phyloP scores from a whole-genome alignment of 2,329 filamentous ascomycete genomes.

The Ilyonectria mors-panacis region DNA sequence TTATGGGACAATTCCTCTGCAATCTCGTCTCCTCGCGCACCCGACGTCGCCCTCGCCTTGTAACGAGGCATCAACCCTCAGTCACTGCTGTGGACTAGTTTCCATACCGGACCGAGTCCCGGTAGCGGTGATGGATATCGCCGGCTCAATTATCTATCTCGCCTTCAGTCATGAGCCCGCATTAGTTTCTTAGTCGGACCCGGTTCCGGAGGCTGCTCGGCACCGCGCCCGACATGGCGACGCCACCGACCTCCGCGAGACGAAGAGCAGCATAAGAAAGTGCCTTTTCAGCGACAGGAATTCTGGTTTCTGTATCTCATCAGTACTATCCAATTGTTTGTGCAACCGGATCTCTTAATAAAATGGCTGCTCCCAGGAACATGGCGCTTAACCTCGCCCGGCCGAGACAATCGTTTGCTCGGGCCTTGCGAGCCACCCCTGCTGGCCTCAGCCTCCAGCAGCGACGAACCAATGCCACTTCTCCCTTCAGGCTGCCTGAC shows the following conservation, averaged over 20 bases:
- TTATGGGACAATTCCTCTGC: not conserved
- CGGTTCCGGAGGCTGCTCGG: conserved; percentile 30
- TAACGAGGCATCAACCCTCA: not conserved
- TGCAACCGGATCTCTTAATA: conserved; percentile 2
- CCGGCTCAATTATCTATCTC: conserved; percentile 4
- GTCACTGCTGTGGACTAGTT: not conserved
- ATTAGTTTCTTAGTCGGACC: conserved; percentile 20
- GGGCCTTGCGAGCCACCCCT: conserved; percentile 31
- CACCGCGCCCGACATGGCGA: conserved; percentile 24
- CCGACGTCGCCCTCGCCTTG: not conserved
- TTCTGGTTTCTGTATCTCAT: conserved; percentile 10
- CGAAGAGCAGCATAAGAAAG: conserved; percentile 40
- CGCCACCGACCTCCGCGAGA: conserved; percentile 1
- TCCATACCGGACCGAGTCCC: conserved; percentile 33
- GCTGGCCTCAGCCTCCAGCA: conserved; percentile 40
- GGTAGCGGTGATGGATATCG: conserved; percentile 26
- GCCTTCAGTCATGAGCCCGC: not conserved
- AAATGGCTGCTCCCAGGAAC: conserved; percentile 38
- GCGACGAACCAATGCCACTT: conserved; percentile 44
- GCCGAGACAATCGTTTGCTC: conserved; percentile 35
- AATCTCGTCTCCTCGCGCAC: not conserved
- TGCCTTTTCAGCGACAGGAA: conserved; percentile 14
- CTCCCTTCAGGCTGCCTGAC: conserved; percentile 51
- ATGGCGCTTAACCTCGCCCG: conserved; percentile 36
- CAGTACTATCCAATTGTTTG: conserved; percentile 10